Evolutionary conservation across 345 rosid genomes (phyloP).

Genomic region (Eucalyptus regnans): DNA sequence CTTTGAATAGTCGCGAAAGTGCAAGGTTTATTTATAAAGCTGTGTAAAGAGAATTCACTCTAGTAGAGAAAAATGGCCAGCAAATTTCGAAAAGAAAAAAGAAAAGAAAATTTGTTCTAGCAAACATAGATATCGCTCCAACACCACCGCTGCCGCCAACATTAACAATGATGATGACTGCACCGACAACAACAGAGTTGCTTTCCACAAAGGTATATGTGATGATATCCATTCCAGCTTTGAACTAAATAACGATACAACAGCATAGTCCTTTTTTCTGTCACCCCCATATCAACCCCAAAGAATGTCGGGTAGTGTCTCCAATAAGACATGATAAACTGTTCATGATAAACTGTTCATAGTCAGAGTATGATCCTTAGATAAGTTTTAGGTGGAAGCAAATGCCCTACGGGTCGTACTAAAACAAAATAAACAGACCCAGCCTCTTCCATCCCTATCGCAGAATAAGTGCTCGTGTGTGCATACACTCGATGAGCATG

Average conservation of each 20-base stretch:
- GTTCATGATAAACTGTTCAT: not conserved
- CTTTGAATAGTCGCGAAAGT: not conserved
- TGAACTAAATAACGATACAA: not conserved
- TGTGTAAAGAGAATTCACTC: not conserved
- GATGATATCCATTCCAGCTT: not conserved
- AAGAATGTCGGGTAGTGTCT: not conserved
- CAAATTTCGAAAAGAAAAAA: not conserved
- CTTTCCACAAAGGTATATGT: not conserved
- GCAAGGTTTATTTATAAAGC: not conserved
- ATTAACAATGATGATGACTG: not conserved
- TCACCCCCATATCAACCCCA: not conserved
- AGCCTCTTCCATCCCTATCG: not conserved
- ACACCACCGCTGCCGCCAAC: not conserved
- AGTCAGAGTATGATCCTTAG: not conserved
- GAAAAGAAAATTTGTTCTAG: not conserved
- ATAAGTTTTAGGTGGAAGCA: not conserved
- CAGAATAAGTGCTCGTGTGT: not conserved
- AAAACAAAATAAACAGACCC: not conserved
- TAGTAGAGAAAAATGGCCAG: not conserved
- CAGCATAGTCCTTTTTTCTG: not conserved
- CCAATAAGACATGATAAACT: not conserved
- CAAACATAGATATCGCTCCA: not conserved
- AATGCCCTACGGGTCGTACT: not conserved
- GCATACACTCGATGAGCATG: not conserved
- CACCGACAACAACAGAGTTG: not conserved